A percentile compares a stretch with the other conserved stretches of the same genome.
Conservation (phyloP, 208 protist species). For the Trichomonas tenax region DNA sequence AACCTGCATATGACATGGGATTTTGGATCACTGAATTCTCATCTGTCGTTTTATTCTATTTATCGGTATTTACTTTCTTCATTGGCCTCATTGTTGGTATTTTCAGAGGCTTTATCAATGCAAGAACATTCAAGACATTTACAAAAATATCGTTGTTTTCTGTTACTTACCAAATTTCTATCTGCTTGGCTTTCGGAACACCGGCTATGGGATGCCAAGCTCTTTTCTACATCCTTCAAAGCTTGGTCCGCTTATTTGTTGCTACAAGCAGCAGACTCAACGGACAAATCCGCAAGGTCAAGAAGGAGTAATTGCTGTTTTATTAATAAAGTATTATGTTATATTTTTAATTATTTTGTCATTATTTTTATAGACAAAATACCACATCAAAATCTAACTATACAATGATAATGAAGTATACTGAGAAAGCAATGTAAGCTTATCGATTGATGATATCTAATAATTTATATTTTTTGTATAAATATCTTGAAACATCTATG, state of each 20-base stretch:
- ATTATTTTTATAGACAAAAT: too few relatives aligned
- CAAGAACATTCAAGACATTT: not conserved
- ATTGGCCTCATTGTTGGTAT: not conserved
- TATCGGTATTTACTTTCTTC: not conserved
- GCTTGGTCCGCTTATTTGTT: not conserved
- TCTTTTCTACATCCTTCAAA: not conserved
- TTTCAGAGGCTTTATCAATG: not conserved
- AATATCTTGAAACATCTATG: too few relatives aligned
- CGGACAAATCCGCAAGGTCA: not conserved
- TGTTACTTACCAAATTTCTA: not conserved
- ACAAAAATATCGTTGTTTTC: not conserved
- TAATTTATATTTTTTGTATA: too few relatives aligned
- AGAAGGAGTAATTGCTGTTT: not conserved
- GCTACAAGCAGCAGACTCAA: not conserved
- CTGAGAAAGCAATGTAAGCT: too few relatives aligned
- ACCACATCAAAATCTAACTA: too few relatives aligned
- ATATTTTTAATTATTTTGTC: too few relatives aligned
- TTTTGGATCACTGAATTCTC: not conserved
- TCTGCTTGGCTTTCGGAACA: not conserved
- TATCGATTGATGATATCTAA: too few relatives aligned
- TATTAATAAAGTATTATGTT: too few relatives aligned
- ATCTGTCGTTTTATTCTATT: not conserved
- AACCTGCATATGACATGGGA: not conserved
- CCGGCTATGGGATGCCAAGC: not conserved
- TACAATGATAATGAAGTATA: too few relatives aligned